These are phyloP conservation scores for Alnus glutinosa DNA, from an alignment of 306 rosid species.

Conservation along the genomic window DNA sequence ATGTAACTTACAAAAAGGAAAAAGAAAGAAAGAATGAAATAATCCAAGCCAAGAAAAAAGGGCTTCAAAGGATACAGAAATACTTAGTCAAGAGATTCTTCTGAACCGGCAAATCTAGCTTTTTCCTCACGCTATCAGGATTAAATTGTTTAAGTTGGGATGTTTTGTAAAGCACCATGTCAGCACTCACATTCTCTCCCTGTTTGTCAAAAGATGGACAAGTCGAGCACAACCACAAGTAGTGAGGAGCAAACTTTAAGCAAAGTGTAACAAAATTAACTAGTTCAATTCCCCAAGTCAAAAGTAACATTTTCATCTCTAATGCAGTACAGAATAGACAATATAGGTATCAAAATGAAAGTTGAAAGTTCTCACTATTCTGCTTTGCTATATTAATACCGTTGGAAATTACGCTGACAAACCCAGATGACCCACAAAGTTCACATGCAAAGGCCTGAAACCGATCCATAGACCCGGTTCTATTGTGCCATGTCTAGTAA, in stretches of 20 bases:
- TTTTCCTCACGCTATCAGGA: constrained; percentile 60
- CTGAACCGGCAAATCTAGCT: constrained; percentile 82
- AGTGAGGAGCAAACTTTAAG: constrained; percentile 12
- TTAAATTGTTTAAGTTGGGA: constrained; percentile 43
- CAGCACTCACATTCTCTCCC: constrained; percentile 43
- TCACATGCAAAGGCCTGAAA: too few relatives aligned
- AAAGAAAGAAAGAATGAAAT: constrained; percentile 6
- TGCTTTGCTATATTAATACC: constrained; percentile 11
- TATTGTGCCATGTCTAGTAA: too few relatives aligned
- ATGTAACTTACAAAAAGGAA: background rate
- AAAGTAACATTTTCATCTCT: background rate
- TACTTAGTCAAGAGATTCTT: constrained; percentile 86
- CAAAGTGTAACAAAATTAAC: background rate
- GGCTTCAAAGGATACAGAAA: constrained; percentile 75
- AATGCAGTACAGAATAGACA: background rate
- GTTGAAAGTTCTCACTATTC: background rate
- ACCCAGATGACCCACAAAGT: too few relatives aligned
- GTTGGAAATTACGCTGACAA: too few relatives aligned
- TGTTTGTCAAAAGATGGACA: constrained; percentile 37
- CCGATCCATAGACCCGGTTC: too few relatives aligned
- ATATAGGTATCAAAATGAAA: background rate
- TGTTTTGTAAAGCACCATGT: constrained; percentile 30
- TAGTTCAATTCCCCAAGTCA: background rate
- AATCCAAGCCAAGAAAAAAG: constrained; percentile 4
- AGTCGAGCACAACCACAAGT: constrained; percentile 24